Evolutionary conservation across 1,139 yeast genomes (phyloP).

Genomic region (Oligophagozyma castellii): DNA sequence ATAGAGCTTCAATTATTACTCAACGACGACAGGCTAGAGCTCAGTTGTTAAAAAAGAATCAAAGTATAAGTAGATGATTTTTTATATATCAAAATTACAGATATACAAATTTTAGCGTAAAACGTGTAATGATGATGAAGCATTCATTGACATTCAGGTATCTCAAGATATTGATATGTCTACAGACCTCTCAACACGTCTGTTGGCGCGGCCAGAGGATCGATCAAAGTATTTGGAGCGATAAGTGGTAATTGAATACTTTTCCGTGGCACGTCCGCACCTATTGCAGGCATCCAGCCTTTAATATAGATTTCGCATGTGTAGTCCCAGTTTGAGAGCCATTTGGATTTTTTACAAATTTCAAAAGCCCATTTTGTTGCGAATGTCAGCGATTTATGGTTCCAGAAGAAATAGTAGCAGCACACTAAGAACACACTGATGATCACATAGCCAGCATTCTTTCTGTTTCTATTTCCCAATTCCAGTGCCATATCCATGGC

Average conservation of each 20-base stretch:
- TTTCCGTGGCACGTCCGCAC: not conserved
- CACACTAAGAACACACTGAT: constrained; percentile 30
- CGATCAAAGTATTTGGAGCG: not conserved
- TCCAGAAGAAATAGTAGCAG: constrained; percentile 32
- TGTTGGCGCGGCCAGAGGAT: no score
- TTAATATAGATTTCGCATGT: constrained; percentile 37
- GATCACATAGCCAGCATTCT: constrained; percentile 30
- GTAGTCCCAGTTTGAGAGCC: constrained; percentile 68
- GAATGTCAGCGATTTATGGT: constrained; percentile 63
- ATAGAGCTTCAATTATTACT: no score
- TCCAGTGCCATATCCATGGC: constrained; percentile 55
- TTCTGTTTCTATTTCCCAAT: constrained; percentile 29
- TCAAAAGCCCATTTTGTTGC: constrained; percentile 71
- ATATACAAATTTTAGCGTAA: no score
- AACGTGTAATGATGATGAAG: no score
- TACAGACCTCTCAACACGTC: no score
- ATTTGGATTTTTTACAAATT: constrained; percentile 48
- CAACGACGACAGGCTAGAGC: no score
- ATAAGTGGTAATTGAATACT: not conserved
- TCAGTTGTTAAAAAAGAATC: no score
- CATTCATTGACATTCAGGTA: no score
- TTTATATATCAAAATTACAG: no score
- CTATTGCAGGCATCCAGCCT: not conserved
- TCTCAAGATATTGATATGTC: no score
- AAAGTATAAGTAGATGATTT: no score